Percentiles rank a stretch among this genome's conserved stretches.
Evolutionary conservation across 2,329 filamentous ascomycete genomes (phyloP).

Genomic region (Pseudogymnoascus sp.): DNA sequence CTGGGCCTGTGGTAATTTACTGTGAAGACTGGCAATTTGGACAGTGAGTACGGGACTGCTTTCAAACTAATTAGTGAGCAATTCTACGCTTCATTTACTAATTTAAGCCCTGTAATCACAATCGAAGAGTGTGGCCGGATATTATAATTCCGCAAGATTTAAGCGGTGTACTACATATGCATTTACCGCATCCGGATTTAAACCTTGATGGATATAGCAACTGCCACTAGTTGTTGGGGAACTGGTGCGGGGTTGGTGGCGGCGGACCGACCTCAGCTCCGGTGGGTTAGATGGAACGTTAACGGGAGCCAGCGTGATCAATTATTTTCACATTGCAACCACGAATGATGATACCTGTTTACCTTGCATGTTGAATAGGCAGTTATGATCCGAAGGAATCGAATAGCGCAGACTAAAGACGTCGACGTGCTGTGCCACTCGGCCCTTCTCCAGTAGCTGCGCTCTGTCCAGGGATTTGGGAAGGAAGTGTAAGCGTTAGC

Average conservation of each 20-base stretch:
- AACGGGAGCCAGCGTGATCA: background rate
- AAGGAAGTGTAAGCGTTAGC: background rate
- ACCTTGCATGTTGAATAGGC: background rate
- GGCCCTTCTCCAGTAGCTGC: background rate
- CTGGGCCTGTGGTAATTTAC: background rate
- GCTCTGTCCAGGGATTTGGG: background rate
- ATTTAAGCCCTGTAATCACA: background rate
- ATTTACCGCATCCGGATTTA: background rate
- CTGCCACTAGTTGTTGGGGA: background rate
- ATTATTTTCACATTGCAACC: background rate
- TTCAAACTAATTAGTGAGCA: background rate
- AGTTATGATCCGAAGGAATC: background rate
- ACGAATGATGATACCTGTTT: background rate
- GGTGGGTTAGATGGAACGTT: conserved; percentile 1
- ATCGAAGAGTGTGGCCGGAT: background rate
- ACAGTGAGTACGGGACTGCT: background rate
- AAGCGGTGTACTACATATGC: background rate
- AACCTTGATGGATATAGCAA: background rate
- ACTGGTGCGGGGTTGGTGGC: background rate
- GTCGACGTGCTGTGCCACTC: background rate
- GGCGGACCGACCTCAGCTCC: background rate
- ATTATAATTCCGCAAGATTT: conserved; percentile 6
- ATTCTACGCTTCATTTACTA: background rate
- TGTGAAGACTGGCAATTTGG: background rate
- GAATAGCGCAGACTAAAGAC: background rate